phyloP scores from a whole-genome alignment of 805 yeast genomes.

The Starmerella geochares region DNA sequence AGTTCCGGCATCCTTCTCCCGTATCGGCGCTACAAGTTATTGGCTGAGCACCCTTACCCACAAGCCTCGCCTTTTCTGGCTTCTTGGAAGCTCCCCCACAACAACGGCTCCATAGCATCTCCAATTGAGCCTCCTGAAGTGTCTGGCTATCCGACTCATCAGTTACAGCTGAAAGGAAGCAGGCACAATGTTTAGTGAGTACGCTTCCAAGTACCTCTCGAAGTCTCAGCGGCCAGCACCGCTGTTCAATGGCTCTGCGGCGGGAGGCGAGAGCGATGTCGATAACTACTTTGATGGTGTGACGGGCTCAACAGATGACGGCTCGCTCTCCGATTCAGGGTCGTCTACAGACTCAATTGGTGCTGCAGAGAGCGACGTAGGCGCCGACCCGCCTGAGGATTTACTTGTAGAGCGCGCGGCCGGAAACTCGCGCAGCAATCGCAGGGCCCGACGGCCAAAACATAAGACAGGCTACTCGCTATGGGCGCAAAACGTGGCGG shows the following conservation, averaged over 20 bases:
- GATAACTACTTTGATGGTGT: conserved; percentile 24
- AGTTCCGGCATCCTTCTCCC: too few relatives aligned
- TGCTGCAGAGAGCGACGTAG: conserved; percentile 7
- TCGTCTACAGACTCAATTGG: conserved; percentile 13
- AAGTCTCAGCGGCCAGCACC: conserved; percentile 31
- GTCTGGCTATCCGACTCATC: background rate
- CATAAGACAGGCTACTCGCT: conserved; percentile 16
- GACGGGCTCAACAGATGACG: conserved; percentile 17
- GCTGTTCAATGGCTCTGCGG: conserved; percentile 22
- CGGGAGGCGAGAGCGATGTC: conserved; percentile 22
- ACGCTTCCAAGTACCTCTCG: conserved; percentile 33
- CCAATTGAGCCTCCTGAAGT: background rate
- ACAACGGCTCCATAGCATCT: background rate
- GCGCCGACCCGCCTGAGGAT: conserved; percentile 29
- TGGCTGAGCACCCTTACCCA: background rate
- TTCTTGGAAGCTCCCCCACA: background rate
- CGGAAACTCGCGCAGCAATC: background rate
- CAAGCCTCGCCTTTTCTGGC: background rate
- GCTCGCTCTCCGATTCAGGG: conserved; percentile 4
- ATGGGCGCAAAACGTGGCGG: conserved; percentile 13
- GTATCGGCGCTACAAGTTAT: background rate
- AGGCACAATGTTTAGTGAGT: conserved; percentile 23
- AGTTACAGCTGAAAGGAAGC: background rate
- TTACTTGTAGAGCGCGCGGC: conserved; percentile 25
- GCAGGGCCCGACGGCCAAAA: conserved; percentile 5